These are phyloP conservation scores for Allomyces javanicus DNA, from an alignment of 192 early-diverging fungal species.

Conservation along the genomic window DNA sequence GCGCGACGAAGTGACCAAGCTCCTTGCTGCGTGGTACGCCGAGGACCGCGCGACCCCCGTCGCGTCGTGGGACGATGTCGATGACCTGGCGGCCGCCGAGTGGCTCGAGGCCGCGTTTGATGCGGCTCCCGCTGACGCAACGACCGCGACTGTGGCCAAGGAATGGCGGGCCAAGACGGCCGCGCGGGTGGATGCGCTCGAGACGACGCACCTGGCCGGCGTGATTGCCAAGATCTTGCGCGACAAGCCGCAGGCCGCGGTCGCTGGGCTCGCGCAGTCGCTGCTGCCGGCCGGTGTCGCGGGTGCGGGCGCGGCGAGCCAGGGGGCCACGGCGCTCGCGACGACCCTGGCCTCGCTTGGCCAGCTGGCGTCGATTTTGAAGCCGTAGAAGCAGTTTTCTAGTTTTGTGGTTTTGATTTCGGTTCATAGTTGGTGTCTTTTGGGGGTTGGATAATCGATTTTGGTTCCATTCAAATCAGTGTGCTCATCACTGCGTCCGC, in stretches of 20 bases:
- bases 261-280: not conserved
- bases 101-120: constrained; percentile 32
- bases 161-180: not conserved
- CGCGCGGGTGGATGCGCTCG: not conserved
- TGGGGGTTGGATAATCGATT: too few species aligned
- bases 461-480: too few species aligned
- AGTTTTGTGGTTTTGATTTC: too few species aligned
- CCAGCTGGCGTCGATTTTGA: too few species aligned
- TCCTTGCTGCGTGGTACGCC: constrained; percentile 45
- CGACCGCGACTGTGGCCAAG: not conserved
- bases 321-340: not conserved
- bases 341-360: too few species aligned
- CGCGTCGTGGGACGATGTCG: constrained; percentile 22
- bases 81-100: constrained; percentile 30
- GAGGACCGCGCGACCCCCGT: constrained; percentile 22
- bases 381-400: too few species aligned
- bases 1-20: constrained; percentile 25
- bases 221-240: not conserved
- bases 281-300: not conserved
- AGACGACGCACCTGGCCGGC: not conserved
- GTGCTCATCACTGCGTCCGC: too few species aligned
- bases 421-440: too few species aligned
- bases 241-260: not conserved
- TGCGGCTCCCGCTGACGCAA: not conserved
- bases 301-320: not conserved